Evolutionary conservation across 495 filamentous ascomycete genomes (phyloP).

Genomic region (Choiromyces venosus): DNA sequence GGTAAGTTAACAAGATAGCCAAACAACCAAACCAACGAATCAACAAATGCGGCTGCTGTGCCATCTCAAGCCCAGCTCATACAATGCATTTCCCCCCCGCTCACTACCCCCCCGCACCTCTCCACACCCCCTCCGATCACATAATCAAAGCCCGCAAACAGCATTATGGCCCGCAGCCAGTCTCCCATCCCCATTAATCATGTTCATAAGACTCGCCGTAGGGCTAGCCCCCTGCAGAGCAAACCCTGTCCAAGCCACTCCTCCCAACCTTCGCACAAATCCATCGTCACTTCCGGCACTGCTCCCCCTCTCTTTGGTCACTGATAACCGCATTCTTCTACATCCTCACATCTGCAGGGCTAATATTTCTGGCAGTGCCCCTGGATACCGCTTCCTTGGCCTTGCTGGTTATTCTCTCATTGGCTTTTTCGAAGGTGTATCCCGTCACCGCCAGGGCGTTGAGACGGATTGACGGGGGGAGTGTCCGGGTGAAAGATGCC

Average conservation of each 20-base stretch:
- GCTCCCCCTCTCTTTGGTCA: neutral
- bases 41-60: neutral
- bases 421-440: constrained; percentile 20
- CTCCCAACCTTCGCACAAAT: neutral
- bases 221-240: no score
- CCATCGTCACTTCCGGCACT: neutral
- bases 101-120: neutral
- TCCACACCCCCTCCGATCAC: no score
- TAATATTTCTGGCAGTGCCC: neutral
- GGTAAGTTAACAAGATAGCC: neutral
- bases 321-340: neutral
- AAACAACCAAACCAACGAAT: neutral
- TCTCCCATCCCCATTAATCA: no score
- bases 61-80: neutral
- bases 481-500: constrained; percentile 20
- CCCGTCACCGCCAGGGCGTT: constrained; percentile 20
- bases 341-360: neutral
- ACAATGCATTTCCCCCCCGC: neutral
- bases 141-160: no score
- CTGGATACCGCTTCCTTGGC: constrained; percentile 3
- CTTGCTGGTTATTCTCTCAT: constrained; percentile 17
- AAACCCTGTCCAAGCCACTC: no score
- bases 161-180: no score
- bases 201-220: no score
- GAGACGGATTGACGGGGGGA: constrained; percentile 9